These are phyloP conservation scores for Phaeotremella skinneri DNA, from an alignment of 768 basidiomycete species.

Conservation along the genomic window DNA sequence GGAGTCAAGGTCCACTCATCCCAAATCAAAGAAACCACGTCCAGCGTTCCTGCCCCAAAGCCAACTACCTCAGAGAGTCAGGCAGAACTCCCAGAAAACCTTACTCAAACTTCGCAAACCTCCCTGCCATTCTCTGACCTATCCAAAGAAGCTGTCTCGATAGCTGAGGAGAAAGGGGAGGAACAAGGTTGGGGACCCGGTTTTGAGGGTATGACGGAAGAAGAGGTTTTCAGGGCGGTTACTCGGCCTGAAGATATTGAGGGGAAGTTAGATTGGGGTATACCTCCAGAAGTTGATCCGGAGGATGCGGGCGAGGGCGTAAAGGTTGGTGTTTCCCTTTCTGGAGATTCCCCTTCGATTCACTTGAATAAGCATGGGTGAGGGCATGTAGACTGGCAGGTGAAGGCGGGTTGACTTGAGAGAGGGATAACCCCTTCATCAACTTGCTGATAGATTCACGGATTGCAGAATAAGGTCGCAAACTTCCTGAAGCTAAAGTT, in stretches of 20 bases:
- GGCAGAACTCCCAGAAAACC: conserved; percentile 29
- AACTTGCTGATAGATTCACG: too few relatives aligned
- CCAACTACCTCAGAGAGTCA: not conserved
- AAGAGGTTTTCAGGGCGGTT: conserved; percentile 34
- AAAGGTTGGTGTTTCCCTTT: conserved; percentile 20
- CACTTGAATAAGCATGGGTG: too few relatives aligned
- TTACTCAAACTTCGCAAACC: conserved; percentile 37
- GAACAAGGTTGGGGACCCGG: conserved; percentile 11
- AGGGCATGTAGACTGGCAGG: too few relatives aligned
- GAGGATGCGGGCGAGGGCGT: conserved; percentile 14
- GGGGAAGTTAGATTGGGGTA: conserved; percentile 43
- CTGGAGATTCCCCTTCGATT: not conserved
- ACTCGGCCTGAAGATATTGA: conserved; percentile 30
- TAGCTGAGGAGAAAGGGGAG: conserved; percentile 1
- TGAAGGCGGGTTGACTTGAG: too few relatives aligned
- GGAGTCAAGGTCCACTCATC: too few relatives aligned
- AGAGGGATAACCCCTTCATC: too few relatives aligned
- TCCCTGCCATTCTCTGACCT: conserved; percentile 20
- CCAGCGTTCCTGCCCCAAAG: not conserved
- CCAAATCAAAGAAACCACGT: not conserved
- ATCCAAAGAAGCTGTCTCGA: not conserved
- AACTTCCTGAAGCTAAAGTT: conserved; percentile 74
- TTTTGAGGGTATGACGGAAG: conserved; percentile 33
- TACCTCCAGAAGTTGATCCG: conserved; percentile 40
- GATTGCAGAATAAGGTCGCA: conserved; percentile 71